These are phyloP conservation scores for Mortierella alpina DNA, from an alignment of 192 early-diverging fungal species.

Conservation along the genomic window DNA sequence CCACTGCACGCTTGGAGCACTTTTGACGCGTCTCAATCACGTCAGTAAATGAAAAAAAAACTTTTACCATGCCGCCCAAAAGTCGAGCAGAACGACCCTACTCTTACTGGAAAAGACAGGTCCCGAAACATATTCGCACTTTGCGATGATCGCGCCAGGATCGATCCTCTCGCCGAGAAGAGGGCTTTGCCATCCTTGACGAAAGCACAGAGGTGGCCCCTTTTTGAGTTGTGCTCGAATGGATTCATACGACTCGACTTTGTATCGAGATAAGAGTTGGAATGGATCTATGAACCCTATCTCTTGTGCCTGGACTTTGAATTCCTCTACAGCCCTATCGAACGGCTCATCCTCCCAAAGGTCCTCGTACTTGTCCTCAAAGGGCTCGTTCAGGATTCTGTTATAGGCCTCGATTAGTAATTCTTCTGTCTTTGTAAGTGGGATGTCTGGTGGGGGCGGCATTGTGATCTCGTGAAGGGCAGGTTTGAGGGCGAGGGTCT, in stretches of 20 bases:
- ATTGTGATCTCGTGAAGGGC: too few relatives aligned
- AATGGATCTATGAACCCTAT: slow-evolving; percentile 42
- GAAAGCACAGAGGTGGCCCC: slow-evolving; percentile 36
- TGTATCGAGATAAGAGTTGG: slow-evolving; percentile 31
- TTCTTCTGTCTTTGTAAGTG: slow-evolving; percentile 18
- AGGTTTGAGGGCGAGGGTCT: too few relatives aligned
- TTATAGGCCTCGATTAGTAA: slow-evolving; percentile 37
- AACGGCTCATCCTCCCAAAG: slow-evolving; percentile 45
- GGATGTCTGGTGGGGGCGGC: neutral
- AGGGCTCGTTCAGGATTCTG: slow-evolving; percentile 37
- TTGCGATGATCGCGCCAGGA: neutral
- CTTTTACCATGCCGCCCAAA: slow-evolving; percentile 46
- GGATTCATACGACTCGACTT: slow-evolving; percentile 31
- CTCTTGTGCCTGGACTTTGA: slow-evolving; percentile 30
- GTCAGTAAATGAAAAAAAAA: neutral
- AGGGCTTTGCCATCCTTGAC: slow-evolving; percentile 35
- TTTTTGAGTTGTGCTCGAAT: slow-evolving; percentile 28
- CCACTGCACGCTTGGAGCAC: neutral
- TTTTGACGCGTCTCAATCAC: neutral
- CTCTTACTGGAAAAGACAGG: slow-evolving; percentile 12
- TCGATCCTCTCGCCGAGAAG: slow-evolving; percentile 23
- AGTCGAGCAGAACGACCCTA: slow-evolving; percentile 33
- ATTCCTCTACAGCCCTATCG: slow-evolving; percentile 32
- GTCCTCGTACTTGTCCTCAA: slow-evolving; percentile 54
- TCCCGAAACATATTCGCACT: slow-evolving; percentile 32